Evolutionary conservation across 768 basidiomycete genomes (phyloP).

Genomic region (Hydnum rufescens): DNA sequence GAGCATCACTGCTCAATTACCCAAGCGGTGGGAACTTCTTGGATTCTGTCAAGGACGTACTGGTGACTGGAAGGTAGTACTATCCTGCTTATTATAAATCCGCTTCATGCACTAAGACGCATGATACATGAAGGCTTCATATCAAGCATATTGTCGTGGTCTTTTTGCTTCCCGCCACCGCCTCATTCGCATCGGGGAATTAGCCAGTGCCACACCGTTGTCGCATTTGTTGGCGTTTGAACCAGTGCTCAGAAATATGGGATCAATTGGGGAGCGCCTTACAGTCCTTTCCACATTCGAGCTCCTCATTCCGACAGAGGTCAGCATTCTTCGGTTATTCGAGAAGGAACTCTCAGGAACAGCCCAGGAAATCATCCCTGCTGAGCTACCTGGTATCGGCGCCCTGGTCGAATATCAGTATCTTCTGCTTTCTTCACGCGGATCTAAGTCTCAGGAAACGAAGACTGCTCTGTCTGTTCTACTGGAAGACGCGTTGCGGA

Average conservation of each 20-base stretch:
- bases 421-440: background rate
- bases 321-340: no score
- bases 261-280: no score
- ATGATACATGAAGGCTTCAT: background rate
- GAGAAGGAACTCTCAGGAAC: no score
- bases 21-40: constrained; percentile 61
- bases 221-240: background rate
- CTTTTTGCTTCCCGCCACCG: background rate
- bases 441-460: background rate
- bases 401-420: background rate
- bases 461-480: background rate
- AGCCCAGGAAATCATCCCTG: constrained; percentile 10
- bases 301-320: no score
- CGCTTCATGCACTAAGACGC: background rate
- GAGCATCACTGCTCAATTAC: constrained; percentile 29
- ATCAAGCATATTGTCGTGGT: background rate
- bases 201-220: background rate
- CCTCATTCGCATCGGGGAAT: background rate
- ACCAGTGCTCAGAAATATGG: no score
- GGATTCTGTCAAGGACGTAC: constrained; percentile 61
- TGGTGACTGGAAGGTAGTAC: constrained; percentile 59
- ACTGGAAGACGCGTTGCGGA: background rate
- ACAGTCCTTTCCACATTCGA: no score
- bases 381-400: background rate
- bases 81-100: no score